Conservation (phyloP, 2,329 filamentous ascomycete genomes). For the Trichothecium roseum region DNA sequence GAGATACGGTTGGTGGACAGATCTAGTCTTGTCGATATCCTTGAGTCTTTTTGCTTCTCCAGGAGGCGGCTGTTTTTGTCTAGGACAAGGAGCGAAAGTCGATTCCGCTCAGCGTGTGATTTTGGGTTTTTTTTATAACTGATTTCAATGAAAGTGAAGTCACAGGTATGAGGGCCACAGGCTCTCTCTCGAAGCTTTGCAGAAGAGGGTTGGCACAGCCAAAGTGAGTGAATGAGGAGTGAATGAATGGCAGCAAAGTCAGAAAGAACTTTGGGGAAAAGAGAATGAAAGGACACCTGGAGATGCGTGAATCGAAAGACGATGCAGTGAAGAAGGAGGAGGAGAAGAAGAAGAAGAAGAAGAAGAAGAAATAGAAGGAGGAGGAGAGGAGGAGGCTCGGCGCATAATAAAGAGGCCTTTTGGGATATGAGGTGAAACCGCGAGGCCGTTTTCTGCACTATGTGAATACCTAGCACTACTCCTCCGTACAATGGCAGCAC, state of each 20-base stretch:
- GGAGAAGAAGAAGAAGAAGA: constrained; percentile 4
- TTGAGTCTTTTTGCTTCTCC: constrained; percentile 1
- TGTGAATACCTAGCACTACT: no score
- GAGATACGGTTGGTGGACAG: no score
- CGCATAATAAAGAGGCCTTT: no score
- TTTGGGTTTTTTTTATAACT: no score
- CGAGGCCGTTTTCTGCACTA: no score
- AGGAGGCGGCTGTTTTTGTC: constrained; percentile 1
- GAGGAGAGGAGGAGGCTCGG: constrained; percentile 1
- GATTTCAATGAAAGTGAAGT: no score
- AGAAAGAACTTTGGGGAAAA: constrained; percentile 1
- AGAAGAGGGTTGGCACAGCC: constrained; percentile 6
- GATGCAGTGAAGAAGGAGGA: constrained; percentile 2
- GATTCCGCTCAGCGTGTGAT: constrained; percentile 5
- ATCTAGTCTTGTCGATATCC: neutral
- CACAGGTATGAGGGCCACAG: no score
- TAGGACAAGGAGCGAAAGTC: constrained; percentile 6
- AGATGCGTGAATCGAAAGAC: constrained; percentile 1
- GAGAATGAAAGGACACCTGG: constrained; percentile 1
- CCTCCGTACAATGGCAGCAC: no score
- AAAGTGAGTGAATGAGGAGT: constrained; percentile 5
- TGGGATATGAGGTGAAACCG: no score
- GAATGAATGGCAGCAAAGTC: constrained; percentile 6
- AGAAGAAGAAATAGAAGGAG: constrained; percentile 3
- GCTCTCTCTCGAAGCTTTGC: neutral